Percentiles rank a stretch among this genome's conserved stretches.
phyloP scores from a whole-genome alignment of 1,139 yeast species.

The Dujonia santamariae region DNA sequence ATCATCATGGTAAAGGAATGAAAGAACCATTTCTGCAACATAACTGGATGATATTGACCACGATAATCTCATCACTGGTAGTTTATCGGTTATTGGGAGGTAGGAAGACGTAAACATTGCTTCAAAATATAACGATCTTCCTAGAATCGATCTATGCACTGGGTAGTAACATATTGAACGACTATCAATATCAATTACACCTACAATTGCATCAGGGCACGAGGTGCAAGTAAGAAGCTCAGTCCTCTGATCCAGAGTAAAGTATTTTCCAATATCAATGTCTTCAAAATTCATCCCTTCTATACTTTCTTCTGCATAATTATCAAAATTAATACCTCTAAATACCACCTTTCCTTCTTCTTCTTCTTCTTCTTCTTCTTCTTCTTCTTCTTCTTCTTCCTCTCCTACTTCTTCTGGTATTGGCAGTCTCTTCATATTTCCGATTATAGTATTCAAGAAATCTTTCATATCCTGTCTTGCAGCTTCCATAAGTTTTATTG shows the following conservation, averaged over 20 bases:
- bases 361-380: conserved; percentile 14
- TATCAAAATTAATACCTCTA: conserved; percentile 1
- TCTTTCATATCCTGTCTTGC: conserved; percentile 44
- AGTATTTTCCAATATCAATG: conserved; percentile 18
- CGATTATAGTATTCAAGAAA: conserved; percentile 43
- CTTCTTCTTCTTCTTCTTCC: conserved; percentile 11
- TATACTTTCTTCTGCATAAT: conserved; percentile 9
- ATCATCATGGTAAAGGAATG: conserved; percentile 61
- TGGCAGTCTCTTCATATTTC: conserved; percentile 13
- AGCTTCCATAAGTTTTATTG: conserved; percentile 41
- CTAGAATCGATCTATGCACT: conserved; percentile 58
- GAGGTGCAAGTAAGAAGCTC: conserved; percentile 22
- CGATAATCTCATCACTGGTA: conserved; percentile 31
- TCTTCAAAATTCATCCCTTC: conserved; percentile 28
- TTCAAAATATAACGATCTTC: conserved; percentile 62
- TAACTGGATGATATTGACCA: conserved; percentile 22
- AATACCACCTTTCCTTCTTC: too few species aligned
- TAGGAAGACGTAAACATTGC: conserved; percentile 54
- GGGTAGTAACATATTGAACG: conserved; percentile 47
- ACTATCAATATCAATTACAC: conserved; percentile 30
- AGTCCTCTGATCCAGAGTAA: conserved; percentile 16
- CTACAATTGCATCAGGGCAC: conserved; percentile 49
- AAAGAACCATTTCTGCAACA: conserved; percentile 53
- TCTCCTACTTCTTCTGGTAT: conserved; percentile 13
- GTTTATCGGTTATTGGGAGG: conserved; percentile 10